Evolutionary conservation across 345 rosid species (phyloP).

Genomic region (Eucalyptus regnans): DNA sequence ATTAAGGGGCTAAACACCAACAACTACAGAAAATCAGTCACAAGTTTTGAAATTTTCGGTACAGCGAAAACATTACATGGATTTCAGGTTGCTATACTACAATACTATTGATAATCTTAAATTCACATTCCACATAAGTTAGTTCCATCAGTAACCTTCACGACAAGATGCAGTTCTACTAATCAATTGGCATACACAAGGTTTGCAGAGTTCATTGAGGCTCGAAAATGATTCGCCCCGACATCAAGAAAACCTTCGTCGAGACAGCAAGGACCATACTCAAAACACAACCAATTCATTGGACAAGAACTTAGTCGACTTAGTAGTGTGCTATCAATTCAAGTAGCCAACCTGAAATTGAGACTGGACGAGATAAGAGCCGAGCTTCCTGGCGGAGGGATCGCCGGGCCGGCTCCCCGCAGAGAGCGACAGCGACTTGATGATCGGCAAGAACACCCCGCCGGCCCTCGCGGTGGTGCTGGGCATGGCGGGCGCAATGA

Average conservation of each 20-base stretch:
- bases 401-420: conserved; percentile 84
- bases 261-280: not conserved
- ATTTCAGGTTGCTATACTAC: not conserved
- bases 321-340: not conserved
- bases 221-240: not conserved
- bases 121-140: not conserved
- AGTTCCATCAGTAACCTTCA: not conserved
- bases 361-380: conserved; percentile 65
- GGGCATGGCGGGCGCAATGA: conserved; percentile 97
- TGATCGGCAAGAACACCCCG: conserved; percentile 89
- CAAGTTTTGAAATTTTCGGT: not conserved
- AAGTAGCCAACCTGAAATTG: conserved; percentile 66
- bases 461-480: conserved; percentile 97
- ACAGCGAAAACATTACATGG: not conserved
- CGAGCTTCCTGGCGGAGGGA: conserved; percentile 61
- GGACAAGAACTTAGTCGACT: not conserved
- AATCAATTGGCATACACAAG: not conserved
- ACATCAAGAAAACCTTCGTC: not conserved
- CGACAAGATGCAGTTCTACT: not conserved
- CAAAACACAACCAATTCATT: not conserved
- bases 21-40: not conserved
- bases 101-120: not conserved
- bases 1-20: fast-evolving
- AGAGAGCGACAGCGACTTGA: conserved; percentile 64
- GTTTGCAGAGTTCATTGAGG: not conserved